phyloP scores from a whole-genome alignment of 140 eudicot species.

The Erigeron philadelphicus region DNA sequence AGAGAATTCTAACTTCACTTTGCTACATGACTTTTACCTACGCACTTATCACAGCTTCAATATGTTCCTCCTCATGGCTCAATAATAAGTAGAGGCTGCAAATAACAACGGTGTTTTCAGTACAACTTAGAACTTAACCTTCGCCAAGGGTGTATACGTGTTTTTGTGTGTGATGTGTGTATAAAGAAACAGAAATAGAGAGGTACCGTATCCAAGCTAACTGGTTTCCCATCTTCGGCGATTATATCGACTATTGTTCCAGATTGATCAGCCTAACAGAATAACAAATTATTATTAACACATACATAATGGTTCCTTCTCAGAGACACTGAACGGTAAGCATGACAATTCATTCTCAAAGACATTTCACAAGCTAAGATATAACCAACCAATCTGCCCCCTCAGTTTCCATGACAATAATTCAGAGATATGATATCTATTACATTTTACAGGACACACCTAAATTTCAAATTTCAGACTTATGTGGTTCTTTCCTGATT shows the following conservation, averaged over 20 bases:
- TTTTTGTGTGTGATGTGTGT: too few species aligned
- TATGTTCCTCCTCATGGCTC: conserved; percentile 33
- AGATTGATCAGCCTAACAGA: conserved; percentile 59
- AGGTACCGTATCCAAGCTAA: conserved; percentile 62
- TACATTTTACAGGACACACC: background rate
- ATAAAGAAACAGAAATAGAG: background rate
- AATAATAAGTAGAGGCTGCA: conserved; percentile 51
- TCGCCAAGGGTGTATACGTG: background rate
- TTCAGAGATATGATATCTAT: too few species aligned
- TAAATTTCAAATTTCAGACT: background rate
- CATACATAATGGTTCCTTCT: background rate
- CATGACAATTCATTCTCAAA: background rate
- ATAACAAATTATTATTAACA: conserved; percentile 3
- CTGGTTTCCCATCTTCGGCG: conserved; percentile 70
- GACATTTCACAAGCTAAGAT: background rate
- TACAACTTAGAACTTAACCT: conserved; percentile 6
- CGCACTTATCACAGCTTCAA: conserved; percentile 25
- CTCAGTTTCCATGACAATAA: background rate
- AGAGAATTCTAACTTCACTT: conserved; percentile 16
- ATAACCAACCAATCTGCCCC: background rate
- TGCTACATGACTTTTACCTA: conserved; percentile 24
- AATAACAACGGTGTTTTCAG: background rate
- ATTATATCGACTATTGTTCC: conserved; percentile 68
- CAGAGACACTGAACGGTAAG: background rate
- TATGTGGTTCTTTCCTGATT: background rate